These are phyloP conservation scores for Phyllostachys edulis DNA, from an alignment of 176 grass and related monocot species.

Conservation along the genomic window DNA sequence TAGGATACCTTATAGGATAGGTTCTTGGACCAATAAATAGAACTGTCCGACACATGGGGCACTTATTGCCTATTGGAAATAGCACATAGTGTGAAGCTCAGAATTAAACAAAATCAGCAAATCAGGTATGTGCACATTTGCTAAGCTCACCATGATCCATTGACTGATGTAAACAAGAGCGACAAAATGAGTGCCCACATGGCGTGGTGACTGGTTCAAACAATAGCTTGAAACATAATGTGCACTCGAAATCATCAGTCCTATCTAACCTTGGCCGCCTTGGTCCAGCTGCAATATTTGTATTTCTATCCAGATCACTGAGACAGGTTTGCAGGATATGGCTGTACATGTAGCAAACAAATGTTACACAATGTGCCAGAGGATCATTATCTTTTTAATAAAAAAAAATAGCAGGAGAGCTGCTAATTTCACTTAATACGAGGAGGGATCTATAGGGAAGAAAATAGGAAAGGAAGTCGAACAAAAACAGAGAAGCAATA, in stretches of 20 bases:
- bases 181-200: slow-evolving; percentile 99
- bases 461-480: not conserved
- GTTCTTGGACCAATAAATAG: slow-evolving; percentile 93
- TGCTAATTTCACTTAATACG: not conserved
- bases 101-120: slow-evolving; percentile 29
- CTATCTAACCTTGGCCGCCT: slow-evolving; percentile 58
- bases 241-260: slow-evolving; percentile 94
- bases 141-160: slow-evolving; percentile 88
- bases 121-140: slow-evolving; percentile 33
- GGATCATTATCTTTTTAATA: not conserved
- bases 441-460: not conserved
- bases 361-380: slow-evolving; percentile 24
- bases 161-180: slow-evolving; percentile 86
- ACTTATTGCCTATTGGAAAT: slow-evolving; percentile 80
- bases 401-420: not conserved
- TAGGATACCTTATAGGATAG: slow-evolving; percentile 79
- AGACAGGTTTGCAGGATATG: slow-evolving; percentile 67
- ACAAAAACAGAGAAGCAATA: not conserved
- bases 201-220: slow-evolving; percentile 98
- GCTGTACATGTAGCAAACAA: slow-evolving; percentile 50
- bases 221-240: slow-evolving; percentile 89
- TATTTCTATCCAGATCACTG: slow-evolving; percentile 60
- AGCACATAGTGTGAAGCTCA: slow-evolving; percentile 34
- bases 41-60: slow-evolving; percentile 93
- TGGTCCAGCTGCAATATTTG: slow-evolving; percentile 54